A percentile compares a stretch with the other conserved stretches of the same genome.
phyloP scores from a whole-genome alignment of 1,284 basidiomycete genomes.

The Pulchroboletus neoregius region DNA sequence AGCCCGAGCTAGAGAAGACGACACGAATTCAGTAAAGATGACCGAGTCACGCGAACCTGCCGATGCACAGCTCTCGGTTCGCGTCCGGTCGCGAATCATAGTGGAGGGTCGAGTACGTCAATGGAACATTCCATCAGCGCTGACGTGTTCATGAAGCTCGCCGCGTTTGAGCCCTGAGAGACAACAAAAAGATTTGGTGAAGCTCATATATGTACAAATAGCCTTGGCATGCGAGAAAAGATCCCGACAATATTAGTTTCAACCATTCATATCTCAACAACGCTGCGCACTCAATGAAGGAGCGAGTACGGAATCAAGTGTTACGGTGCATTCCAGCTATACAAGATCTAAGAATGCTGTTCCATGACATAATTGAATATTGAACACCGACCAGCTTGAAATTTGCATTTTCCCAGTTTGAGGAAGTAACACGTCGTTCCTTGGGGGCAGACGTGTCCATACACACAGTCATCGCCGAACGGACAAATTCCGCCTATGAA shows the following conservation, averaged over 20 bases:
- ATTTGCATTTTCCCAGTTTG: constrained; percentile 55
- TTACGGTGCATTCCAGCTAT: constrained; percentile 37
- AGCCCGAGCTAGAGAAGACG: constrained; percentile 22
- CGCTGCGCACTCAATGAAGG: constrained; percentile 8
- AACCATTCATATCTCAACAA: constrained; percentile 14
- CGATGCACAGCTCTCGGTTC: constrained; percentile 22
- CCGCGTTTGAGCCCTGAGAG: constrained; percentile 26
- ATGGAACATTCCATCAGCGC: constrained; percentile 34
- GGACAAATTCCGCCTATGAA: constrained; percentile 47
- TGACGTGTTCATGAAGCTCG: constrained; percentile 33
- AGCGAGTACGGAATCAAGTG: constrained; percentile 14
- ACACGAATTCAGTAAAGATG: constrained; percentile 23
- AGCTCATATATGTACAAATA: constrained; percentile 37
- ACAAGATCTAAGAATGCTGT: constrained; percentile 15
- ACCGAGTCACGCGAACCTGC: constrained; percentile 30
- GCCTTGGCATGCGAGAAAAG: constrained; percentile 14
- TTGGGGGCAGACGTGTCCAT: constrained; percentile 55
- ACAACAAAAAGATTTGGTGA: constrained; percentile 22
- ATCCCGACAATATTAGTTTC: constrained; percentile 14
- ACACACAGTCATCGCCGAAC: constrained; percentile 57
- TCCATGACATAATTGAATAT: constrained; percentile 14
- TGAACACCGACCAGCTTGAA: constrained; percentile 46
- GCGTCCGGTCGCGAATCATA: constrained; percentile 27
- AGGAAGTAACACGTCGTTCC: constrained; percentile 47
- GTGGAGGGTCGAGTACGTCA: constrained; percentile 30